Percentiles rank a stretch among this genome's conserved stretches.
phyloP scores from a whole-genome alignment of 192 early-diverging fungal species.

The Linnemannia elongata region DNA sequence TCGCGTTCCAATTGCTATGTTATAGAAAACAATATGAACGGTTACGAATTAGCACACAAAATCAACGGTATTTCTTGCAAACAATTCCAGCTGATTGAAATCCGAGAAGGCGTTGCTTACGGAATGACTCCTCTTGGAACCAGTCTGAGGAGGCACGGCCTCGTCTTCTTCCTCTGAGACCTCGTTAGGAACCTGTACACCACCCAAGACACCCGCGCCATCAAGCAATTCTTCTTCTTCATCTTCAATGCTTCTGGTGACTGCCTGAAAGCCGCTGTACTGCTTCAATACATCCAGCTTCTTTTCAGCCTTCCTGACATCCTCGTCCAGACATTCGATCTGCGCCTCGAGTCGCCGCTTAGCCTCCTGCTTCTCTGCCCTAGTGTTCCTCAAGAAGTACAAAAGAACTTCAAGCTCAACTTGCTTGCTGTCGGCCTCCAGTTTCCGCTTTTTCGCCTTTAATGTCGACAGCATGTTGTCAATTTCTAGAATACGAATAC shows the following conservation, averaged over 20 bases:
- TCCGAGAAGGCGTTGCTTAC: conserved; percentile 25
- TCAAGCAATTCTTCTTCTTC: conserved; percentile 48
- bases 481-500: conserved; percentile 63
- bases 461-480: conserved; percentile 71
- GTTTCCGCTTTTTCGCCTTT: conserved; percentile 71
- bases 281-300: conserved; percentile 55
- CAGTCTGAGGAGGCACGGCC: conserved; percentile 46
- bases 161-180: conserved; percentile 55
- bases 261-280: conserved; percentile 16
- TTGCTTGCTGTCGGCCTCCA: conserved; percentile 68
- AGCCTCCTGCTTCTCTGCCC: conserved; percentile 66
- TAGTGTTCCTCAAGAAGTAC: conserved; percentile 76
- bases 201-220: conserved; percentile 15
- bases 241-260: conserved; percentile 33
- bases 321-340: conserved; percentile 61
- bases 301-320: conserved; percentile 54
- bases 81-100: neutral
- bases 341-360: conserved; percentile 55
- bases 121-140: conserved; percentile 44
- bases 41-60: neutral
- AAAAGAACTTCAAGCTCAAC: conserved; percentile 70
- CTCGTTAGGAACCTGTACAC: conserved; percentile 52
- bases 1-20: conserved; percentile 46
- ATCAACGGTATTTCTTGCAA: neutral
- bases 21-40: neutral